phyloP scores from a whole-genome alignment of 2,329 filamentous ascomycete species.

The Parastagonospora nodorum region DNA sequence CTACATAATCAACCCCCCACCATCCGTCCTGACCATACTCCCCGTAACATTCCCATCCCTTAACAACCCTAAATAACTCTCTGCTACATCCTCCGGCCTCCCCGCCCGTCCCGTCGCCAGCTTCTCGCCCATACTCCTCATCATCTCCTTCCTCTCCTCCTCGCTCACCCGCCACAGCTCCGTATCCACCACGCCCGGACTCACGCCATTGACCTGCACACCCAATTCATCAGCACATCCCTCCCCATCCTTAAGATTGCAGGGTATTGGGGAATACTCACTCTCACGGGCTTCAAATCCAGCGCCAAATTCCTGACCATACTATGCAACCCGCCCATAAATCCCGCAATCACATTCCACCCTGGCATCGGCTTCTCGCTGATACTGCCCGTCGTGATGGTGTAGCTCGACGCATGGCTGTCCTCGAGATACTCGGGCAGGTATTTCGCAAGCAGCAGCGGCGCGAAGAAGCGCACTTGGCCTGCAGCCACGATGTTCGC shows the following conservation, averaged over 20 bases:
- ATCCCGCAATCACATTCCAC: slow-evolving; percentile 57
- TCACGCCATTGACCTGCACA: slow-evolving; percentile 57
- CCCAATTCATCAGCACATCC: background rate
- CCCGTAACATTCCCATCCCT: slow-evolving; percentile 55
- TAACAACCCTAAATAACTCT: slow-evolving; percentile 56
- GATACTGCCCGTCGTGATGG: slow-evolving; percentile 61
- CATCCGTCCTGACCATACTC: slow-evolving; percentile 51
- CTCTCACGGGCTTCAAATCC: slow-evolving; percentile 66
- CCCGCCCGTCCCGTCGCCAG: slow-evolving; percentile 36
- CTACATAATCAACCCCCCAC: slow-evolving; percentile 33
- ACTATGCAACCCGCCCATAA: slow-evolving; percentile 58
- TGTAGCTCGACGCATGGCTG: slow-evolving; percentile 55
- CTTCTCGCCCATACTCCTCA: slow-evolving; percentile 22
- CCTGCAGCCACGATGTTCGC: slow-evolving; percentile 50
- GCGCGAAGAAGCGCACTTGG: slow-evolving; percentile 58
- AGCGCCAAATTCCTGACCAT: slow-evolving; percentile 63
- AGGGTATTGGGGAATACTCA: slow-evolving; percentile 30
- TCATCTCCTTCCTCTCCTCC: slow-evolving; percentile 28
- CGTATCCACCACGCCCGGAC: slow-evolving; percentile 58
- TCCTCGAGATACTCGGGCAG: slow-evolving; percentile 51
- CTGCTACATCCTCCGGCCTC: slow-evolving; percentile 41
- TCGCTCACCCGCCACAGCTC: slow-evolving; percentile 47
- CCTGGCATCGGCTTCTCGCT: slow-evolving; percentile 57
- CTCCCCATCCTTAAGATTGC: background rate
- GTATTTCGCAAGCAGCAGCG: slow-evolving; percentile 60